Evolutionary conservation across 2,329 filamentous ascomycete genomes (phyloP).

Genomic region (Trichoderma gracile): DNA sequence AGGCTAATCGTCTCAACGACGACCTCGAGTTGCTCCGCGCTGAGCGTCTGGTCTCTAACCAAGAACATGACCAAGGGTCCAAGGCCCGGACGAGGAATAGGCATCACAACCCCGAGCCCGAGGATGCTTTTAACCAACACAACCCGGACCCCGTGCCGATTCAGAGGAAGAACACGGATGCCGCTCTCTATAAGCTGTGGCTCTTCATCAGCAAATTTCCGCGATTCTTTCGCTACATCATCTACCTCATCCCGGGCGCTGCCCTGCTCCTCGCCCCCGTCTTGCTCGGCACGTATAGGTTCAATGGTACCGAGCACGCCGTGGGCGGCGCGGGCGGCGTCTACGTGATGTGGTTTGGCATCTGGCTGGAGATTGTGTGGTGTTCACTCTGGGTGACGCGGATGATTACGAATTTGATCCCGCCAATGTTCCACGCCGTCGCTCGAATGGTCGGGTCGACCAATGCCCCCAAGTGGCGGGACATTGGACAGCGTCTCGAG

Average conservation of each 20-base stretch:
- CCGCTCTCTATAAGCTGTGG: constrained; percentile 45
- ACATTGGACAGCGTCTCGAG: constrained; percentile 83
- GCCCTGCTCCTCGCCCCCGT: constrained; percentile 49
- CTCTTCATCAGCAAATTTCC: constrained; percentile 51
- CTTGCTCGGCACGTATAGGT: constrained; percentile 46
- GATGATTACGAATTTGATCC: constrained; percentile 54
- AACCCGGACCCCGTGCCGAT: constrained; percentile 33
- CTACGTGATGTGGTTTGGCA: constrained; percentile 82
- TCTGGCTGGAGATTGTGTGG: constrained; percentile 95
- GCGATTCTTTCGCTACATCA: constrained; percentile 50
- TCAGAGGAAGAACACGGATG: constrained; percentile 39
- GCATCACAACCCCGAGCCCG: constrained; percentile 41
- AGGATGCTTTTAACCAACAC: constrained; percentile 50
- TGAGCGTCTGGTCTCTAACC: constrained; percentile 48
- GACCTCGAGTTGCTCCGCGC: constrained; percentile 52
- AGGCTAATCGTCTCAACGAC: constrained; percentile 47
- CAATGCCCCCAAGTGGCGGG: constrained; percentile 89
- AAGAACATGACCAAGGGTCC: constrained; percentile 40
- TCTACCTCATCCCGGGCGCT: constrained; percentile 51
- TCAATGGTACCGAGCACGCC: constrained; percentile 44
- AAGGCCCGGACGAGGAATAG: constrained; percentile 35
- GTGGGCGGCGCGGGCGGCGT: constrained; percentile 72
- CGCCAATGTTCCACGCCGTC: constrained; percentile 49
- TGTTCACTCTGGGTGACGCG: constrained; percentile 79
- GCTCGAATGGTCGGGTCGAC: constrained; percentile 78